Percentiles rank a stretch among this genome's conserved stretches.
Conservation (phyloP, 2,329 filamentous ascomycete species). For the Leptosphaerulina australis region DNA sequence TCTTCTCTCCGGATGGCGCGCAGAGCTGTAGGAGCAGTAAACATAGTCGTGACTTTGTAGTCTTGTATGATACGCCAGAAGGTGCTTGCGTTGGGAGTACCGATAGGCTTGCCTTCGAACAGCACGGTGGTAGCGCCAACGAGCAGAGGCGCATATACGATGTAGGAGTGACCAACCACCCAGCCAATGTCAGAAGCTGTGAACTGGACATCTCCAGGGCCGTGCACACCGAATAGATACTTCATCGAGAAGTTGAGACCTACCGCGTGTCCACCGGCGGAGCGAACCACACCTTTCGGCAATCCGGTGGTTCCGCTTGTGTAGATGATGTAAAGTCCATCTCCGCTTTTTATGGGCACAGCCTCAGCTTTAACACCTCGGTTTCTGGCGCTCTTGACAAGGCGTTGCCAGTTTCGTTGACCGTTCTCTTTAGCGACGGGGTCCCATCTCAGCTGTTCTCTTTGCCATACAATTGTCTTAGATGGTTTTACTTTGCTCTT, state of each 20-base stretch:
- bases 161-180: conserved; percentile 79
- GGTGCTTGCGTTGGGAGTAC: conserved; percentile 82
- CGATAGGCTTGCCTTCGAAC: conserved; percentile 93
- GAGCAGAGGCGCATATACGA: conserved; percentile 85
- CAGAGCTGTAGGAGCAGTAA: conserved; percentile 86
- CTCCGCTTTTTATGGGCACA: conserved; percentile 77
- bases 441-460: conserved; percentile 76
- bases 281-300: conserved; percentile 82
- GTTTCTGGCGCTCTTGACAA: conserved; percentile 72
- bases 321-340: conserved; percentile 89
- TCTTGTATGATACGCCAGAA: conserved; percentile 89
- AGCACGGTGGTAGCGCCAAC: conserved; percentile 84
- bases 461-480: conserved; percentile 81
- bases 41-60: conserved; percentile 78
- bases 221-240: conserved; percentile 81
- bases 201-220: conserved; percentile 82
- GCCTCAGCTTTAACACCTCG: conserved; percentile 72
- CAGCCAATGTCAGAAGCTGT: conserved; percentile 88
- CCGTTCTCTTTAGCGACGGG: conserved; percentile 68
- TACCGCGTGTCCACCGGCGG: conserved; percentile 86
- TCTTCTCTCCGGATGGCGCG: conserved; percentile 88
- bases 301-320: conserved; percentile 82
- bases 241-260: conserved; percentile 81
- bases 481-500: conserved; percentile 73
- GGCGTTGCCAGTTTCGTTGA: conserved; percentile 78